Conservation (phyloP, 495 filamentous ascomycete species). For the Saxophila tyrrhenica region DNA sequence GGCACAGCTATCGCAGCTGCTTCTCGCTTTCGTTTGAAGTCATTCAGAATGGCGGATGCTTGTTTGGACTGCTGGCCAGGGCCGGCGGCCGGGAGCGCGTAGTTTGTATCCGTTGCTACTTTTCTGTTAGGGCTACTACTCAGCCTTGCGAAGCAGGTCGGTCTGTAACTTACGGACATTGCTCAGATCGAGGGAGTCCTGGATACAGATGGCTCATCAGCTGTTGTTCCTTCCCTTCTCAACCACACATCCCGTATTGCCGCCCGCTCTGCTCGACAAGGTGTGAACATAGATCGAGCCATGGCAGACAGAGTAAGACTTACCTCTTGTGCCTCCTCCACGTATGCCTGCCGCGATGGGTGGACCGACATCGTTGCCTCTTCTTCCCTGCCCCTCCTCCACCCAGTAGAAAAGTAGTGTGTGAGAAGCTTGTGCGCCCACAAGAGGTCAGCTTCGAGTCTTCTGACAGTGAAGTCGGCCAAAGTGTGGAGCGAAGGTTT, state of each 20-base stretch:
- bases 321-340: slow-evolving; percentile 76
- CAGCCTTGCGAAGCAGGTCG: neutral
- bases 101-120: slow-evolving; percentile 71
- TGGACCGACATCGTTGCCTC: slow-evolving; percentile 48
- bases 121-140: slow-evolving; percentile 1
- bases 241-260: slow-evolving; percentile 10
- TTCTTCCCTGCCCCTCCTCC: neutral
- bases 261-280: slow-evolving; percentile 21
- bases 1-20: slow-evolving; percentile 89
- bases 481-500: too few relatives aligned
- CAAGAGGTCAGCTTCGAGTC: too few relatives aligned
- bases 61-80: slow-evolving; percentile 76
- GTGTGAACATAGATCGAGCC: slow-evolving; percentile 13
- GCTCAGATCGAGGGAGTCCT: slow-evolving; percentile 53
- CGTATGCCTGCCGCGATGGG: slow-evolving; percentile 87
- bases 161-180: slow-evolving; percentile 52
- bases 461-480: too few relatives aligned
- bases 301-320: slow-evolving; percentile 27
- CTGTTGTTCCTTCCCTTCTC: slow-evolving; percentile 37
- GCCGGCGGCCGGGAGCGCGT: slow-evolving; percentile 59
- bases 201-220: slow-evolving; percentile 3
- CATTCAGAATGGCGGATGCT: slow-evolving; percentile 76
- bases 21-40: slow-evolving; percentile 79
- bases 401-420: neutral
- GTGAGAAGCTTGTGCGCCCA: too few relatives aligned